Evolutionary conservation across 1,284 basidiomycete species (phyloP), one percentile per base, ranked within the genome.

Genomic region (Papiliotrema fonsecae): DNA sequence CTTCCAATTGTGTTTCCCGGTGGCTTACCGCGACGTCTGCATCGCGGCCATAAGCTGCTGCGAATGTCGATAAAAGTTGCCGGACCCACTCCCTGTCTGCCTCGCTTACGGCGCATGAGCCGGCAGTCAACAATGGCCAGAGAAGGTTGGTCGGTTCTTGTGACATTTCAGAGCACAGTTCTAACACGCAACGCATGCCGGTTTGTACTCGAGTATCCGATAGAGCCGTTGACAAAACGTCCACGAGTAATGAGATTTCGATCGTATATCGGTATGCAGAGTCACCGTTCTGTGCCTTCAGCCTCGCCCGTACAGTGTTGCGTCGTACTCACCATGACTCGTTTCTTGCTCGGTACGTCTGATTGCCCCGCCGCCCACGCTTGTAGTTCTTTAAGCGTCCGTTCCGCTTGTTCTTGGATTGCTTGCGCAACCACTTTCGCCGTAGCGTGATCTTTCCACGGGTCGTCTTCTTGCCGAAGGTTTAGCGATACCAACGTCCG

Each of bases 101-200:
- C 4, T 28, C 39, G 2, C 30, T 7, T 6, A 39, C 14, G 11
- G 50, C 46, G 30, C 28, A 32, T 6, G 55, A 39, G 4, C 58
- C 58, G 10, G 56, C 52, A 25, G 49, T 46, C 6, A 60, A 42
- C 22, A 60, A 37, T 13, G 58, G 58, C 56, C 56, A 58, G n/a
- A 60, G 32, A 10, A 60, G 43, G 47, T 50, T 52, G 45, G 54
- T 47, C 2, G 54, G 54, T 46, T 56, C 47, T 31, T 38, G 46
- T 2, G 47, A 51, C 19, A 58, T 49, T 42, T 60, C 56, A 18
- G 56, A 45, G 43, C 56, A 58, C 2, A 60, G 47, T 49, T 60
- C 58, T 11, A 60, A 47, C 6, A 56, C 47, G 21, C 42, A 50
- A 26, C 51, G 42, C 7, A 54, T 50, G 16, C 53, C 51, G 0